Conservation (phyloP, 495 filamentous ascomycete species). For the Penicillium pancosmium region DNA sequence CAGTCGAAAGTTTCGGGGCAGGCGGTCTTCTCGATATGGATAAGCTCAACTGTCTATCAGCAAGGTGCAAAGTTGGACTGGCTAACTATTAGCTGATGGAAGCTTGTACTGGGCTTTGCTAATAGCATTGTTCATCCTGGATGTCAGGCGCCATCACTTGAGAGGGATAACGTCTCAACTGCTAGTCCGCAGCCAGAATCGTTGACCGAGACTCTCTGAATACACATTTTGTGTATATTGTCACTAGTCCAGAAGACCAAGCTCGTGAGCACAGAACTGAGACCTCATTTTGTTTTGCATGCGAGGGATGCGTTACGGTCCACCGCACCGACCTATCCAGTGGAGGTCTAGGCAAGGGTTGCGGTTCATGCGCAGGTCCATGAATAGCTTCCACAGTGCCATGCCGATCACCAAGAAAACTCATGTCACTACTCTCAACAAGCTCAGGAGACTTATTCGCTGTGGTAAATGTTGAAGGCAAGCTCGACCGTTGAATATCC, state of each 20-base stretch:
- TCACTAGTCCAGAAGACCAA: background rate
- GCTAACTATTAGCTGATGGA: background rate
- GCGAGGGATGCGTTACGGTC: constrained; percentile 19
- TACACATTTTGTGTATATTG: background rate
- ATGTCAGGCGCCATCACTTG: too few species aligned
- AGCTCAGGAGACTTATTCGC: background rate
- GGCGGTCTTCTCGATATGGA: constrained; percentile 7
- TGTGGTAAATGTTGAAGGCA: background rate
- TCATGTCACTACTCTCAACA: background rate
- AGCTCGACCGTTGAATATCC: constrained; percentile 11
- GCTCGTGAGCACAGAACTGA: background rate
- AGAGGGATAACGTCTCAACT: too few species aligned
- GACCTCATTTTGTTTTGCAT: constrained; percentile 6
- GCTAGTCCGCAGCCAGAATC: too few species aligned
- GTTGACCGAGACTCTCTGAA: background rate
- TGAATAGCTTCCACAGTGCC: constrained; percentile 9
- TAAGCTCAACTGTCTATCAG: constrained; percentile 9
- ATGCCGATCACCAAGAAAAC: constrained; percentile 10
- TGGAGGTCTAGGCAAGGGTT: constrained; percentile 22
- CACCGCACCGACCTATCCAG: constrained; percentile 10
- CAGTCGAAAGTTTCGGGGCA: background rate
- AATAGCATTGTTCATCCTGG: background rate
- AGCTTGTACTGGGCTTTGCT: background rate
- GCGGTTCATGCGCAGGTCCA: constrained; percentile 3
- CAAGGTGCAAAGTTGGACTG: constrained; percentile 9